Percentiles rank a stretch among this genome's conserved stretches.
These are phyloP conservation scores for Gonapodya prolifera DNA, from an alignment of 192 early-diverging fungal genomes.

Conservation along the genomic window DNA sequence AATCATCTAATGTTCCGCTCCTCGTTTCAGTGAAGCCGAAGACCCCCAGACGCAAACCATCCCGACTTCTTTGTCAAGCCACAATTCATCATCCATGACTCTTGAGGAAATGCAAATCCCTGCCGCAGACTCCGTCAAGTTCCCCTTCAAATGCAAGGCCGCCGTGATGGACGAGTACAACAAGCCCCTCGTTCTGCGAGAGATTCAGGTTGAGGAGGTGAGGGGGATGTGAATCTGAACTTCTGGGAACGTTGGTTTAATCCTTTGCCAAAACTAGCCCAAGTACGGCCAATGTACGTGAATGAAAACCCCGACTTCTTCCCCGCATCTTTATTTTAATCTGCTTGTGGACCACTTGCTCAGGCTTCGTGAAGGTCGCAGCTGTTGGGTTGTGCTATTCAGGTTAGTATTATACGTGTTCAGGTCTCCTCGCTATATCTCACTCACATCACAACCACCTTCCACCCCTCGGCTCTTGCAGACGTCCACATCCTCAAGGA, in stretches of 20 bases:
- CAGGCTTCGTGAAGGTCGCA: too few relatives aligned
- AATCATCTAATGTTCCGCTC: too few relatives aligned
- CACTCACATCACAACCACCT: neutral
- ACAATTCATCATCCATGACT: too few relatives aligned
- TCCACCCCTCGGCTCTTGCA: neutral
- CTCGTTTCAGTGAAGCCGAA: too few relatives aligned
- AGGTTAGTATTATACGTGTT: neutral
- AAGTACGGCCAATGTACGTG: neutral
- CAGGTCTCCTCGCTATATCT: neutral
- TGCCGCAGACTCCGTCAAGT: neutral
- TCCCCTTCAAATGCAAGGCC: neutral
- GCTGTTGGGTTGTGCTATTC: too few relatives aligned
- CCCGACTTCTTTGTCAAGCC: too few relatives aligned
- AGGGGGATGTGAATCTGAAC: neutral
- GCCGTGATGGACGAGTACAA: neutral
- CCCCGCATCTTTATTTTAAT: neutral
- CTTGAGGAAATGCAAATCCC: too few relatives aligned
- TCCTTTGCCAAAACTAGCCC: neutral
- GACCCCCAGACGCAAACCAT: too few relatives aligned
- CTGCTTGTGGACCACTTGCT: too few relatives aligned
- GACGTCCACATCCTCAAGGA: too few relatives aligned
- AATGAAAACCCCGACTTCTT: neutral
- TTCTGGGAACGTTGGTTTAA: neutral
- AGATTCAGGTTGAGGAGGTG: neutral
- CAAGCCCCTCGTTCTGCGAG: neutral